A percentile compares a stretch with the other conserved stretches of the same genome.
phyloP scores from a whole-genome alignment of 306 rosid species.

The Corylus americana region DNA sequence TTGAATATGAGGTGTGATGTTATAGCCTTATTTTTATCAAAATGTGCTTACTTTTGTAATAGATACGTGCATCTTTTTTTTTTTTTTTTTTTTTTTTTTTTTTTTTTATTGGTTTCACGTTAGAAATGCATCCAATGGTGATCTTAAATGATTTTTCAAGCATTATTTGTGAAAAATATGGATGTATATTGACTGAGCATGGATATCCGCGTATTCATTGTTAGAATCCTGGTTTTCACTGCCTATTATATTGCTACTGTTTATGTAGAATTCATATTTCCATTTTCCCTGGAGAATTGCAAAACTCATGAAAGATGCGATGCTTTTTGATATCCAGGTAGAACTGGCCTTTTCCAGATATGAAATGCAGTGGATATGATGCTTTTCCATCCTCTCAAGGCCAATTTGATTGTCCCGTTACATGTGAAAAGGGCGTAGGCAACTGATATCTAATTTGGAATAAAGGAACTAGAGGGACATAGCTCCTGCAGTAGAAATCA shows the following conservation, averaged over 20 bases:
- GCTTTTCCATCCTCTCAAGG: slow-evolving; percentile 35
- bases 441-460: slow-evolving; percentile 38
- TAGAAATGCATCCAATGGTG: too few relatives aligned
- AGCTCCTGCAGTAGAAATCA: background rate
- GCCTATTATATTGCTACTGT: background rate
- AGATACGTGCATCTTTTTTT: too few relatives aligned
- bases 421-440: slow-evolving; percentile 37
- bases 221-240: background rate
- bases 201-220: background rate
- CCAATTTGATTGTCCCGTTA: slow-evolving; percentile 39
- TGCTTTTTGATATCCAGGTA: slow-evolving; percentile 48
- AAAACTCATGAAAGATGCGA: slow-evolving; percentile 17
- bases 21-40: background rate
- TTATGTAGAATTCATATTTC: slow-evolving; percentile 1
- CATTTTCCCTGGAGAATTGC: background rate
- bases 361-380: slow-evolving; percentile 39
- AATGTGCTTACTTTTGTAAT: background rate
- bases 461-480: slow-evolving; percentile 37
- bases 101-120: too few relatives aligned
- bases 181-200: background rate
- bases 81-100: too few relatives aligned
- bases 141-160: background rate
- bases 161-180: background rate
- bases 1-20: background rate
- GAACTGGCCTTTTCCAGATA: slow-evolving; percentile 32